These are phyloP conservation scores for Dioszegia aurantiaca DNA, from an alignment of 768 basidiomycete species.

Conservation along the genomic window DNA sequence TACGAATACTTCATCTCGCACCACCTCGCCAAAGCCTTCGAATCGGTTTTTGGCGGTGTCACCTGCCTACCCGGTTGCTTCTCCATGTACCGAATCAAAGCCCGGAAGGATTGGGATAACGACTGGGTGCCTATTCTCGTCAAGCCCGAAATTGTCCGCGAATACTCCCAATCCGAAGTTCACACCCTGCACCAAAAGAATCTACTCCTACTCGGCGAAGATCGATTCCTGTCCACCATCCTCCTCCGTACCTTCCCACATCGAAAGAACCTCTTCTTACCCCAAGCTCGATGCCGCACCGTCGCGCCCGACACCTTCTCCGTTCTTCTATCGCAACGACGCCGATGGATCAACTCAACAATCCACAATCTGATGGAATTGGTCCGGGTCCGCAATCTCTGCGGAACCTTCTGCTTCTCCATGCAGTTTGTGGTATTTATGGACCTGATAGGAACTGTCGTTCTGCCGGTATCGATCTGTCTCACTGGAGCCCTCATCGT, in stretches of 20 bases:
- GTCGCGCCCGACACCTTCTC: slow-evolving; percentile 93
- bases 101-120: slow-evolving; percentile 77
- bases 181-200: slow-evolving; percentile 97
- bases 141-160: slow-evolving; percentile 94
- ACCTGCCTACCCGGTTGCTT: slow-evolving; percentile 99
- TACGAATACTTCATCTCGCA: slow-evolving; percentile 91
- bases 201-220: slow-evolving; percentile 89
- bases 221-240: slow-evolving; percentile 96
- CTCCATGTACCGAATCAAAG: slow-evolving; percentile 98
- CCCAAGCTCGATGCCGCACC: slow-evolving; percentile 90
- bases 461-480: slow-evolving; percentile 87
- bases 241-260: slow-evolving; percentile 96
- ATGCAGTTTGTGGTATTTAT: slow-evolving; percentile 99
- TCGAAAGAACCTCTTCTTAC: slow-evolving; percentile 98
- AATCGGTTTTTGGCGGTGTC: slow-evolving; percentile 98
- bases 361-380: slow-evolving; percentile 99
- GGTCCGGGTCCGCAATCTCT: slow-evolving; percentile 90
- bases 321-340: slow-evolving; percentile 89
- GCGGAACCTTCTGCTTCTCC: slow-evolving; percentile 99
- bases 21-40: slow-evolving; percentile 96
- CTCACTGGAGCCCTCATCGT: slow-evolving; percentile 86
- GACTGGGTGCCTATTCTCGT: slow-evolving; percentile 97
- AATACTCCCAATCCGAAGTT: slow-evolving; percentile 92
- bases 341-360: slow-evolving; percentile 99
- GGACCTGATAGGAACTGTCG: slow-evolving; percentile 64